Evolutionary conservation across 2,329 filamentous ascomycete species (phyloP).

Genomic region (Aspergillus sp.): DNA sequence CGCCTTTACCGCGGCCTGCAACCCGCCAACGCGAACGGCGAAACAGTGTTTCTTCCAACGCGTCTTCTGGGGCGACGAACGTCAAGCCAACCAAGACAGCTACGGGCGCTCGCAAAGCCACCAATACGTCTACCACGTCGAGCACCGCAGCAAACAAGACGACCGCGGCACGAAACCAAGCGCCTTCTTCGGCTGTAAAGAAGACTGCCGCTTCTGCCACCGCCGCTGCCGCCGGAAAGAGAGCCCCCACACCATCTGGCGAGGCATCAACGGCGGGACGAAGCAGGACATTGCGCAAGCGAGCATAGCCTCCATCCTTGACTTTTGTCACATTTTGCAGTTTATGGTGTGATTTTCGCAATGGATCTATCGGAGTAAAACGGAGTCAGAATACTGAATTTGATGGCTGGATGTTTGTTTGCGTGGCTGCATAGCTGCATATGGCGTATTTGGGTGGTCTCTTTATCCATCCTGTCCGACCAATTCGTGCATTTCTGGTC

Average conservation of each 20-base stretch:
- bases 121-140: conserved; percentile 15
- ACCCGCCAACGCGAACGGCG: conserved; percentile 34
- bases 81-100: conserved; percentile 23
- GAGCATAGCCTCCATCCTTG: conserved; percentile 18
- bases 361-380: neutral
- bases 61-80: conserved; percentile 33
- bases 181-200: conserved; percentile 28
- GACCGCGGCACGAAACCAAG: conserved; percentile 19
- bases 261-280: conserved; percentile 26
- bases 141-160: conserved; percentile 24
- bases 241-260: conserved; percentile 2
- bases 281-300: conserved; percentile 34
- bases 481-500: too few species aligned
- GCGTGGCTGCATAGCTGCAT: too few species aligned
- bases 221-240: conserved; percentile 19
- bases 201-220: conserved; percentile 29
- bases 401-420: too few species aligned
- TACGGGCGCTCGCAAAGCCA: conserved; percentile 22
- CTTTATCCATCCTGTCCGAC: too few species aligned
- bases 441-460: too few species aligned
- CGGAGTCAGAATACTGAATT: too few species aligned
- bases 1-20: conserved; percentile 27
- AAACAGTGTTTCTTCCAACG: conserved; percentile 30
- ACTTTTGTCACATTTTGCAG: neutral
- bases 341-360: neutral